Conservation (phyloP, 345 rosid species). For the Psidium friedrichsthalianum region DNA sequence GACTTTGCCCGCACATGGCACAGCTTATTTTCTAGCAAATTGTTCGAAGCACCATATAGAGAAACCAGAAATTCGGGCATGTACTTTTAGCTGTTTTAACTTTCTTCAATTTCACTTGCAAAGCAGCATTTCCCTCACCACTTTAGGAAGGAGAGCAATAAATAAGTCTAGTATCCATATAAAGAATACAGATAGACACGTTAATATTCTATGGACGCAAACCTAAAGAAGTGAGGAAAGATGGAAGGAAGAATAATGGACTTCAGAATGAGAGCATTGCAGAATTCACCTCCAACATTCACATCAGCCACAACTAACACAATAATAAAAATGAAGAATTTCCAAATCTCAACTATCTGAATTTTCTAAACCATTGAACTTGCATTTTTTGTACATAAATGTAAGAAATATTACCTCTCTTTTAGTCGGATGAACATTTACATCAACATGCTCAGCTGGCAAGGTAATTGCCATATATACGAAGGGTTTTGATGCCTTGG, state of each 20-base stretch:
- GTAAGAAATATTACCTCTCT: conserved; percentile 48
- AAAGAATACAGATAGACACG: neutral
- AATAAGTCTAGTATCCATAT: neutral
- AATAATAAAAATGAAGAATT: neutral
- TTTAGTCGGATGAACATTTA: conserved; percentile 94
- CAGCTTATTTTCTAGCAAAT: neutral
- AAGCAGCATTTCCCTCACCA: neutral
- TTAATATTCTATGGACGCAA: neutral
- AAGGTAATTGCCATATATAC: conserved; percentile 75
- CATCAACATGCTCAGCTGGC: conserved; percentile 91
- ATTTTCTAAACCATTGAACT: neutral
- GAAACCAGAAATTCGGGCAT: neutral
- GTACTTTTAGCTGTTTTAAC: neutral
- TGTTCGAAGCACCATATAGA: neutral
- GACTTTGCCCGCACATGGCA: neutral
- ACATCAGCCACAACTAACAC: neutral
- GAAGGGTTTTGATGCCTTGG: conserved; percentile 92
- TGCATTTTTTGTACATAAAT: neutral
- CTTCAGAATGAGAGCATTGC: neutral
- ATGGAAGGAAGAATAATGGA: neutral
- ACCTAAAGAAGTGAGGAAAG: neutral
- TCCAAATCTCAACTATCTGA: neutral
- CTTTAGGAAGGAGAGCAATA: neutral
- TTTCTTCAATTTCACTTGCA: neutral
- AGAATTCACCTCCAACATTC: neutral